phyloP scores from a whole-genome alignment of 495 filamentous ascomycete species.

The Pyrenula aspistea region DNA sequence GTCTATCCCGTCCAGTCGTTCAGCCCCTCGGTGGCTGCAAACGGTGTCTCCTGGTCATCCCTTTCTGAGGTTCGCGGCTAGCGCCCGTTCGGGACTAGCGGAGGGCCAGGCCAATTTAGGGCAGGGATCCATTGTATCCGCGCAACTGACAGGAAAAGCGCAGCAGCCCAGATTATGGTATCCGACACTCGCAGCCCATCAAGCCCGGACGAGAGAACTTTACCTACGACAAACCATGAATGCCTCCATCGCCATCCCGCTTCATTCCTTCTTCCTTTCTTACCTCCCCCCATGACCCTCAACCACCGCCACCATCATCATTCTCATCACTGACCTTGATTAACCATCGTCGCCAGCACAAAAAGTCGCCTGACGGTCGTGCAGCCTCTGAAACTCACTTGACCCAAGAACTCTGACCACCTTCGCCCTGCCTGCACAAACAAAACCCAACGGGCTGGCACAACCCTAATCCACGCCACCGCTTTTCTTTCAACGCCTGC shows the following conservation, averaged over 20 bases:
- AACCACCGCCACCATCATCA: background rate
- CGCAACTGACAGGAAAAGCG: background rate
- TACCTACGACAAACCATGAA: background rate
- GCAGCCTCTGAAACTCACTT: background rate
- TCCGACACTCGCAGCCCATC: background rate
- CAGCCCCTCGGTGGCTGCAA: background rate
- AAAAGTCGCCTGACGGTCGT: background rate
- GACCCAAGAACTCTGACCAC: background rate
- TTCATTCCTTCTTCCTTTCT: background rate
- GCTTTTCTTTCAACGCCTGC: slow-evolving; percentile 1
- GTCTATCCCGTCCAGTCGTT: no score
- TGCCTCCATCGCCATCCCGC: background rate
- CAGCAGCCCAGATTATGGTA: background rate
- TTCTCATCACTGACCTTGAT: background rate
- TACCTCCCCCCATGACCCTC: background rate
- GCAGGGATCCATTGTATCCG: no score
- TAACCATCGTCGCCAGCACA: background rate
- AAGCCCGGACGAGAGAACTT: background rate
- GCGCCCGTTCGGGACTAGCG: background rate
- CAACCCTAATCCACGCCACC: background rate
- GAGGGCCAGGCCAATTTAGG: no score
- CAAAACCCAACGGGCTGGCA: background rate
- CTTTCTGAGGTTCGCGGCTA: background rate
- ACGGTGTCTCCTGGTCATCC: background rate
- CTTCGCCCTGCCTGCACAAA: background rate